Conservation (phyloP, 768 basidiomycete species). For the Pleurotus djamor region DNA sequence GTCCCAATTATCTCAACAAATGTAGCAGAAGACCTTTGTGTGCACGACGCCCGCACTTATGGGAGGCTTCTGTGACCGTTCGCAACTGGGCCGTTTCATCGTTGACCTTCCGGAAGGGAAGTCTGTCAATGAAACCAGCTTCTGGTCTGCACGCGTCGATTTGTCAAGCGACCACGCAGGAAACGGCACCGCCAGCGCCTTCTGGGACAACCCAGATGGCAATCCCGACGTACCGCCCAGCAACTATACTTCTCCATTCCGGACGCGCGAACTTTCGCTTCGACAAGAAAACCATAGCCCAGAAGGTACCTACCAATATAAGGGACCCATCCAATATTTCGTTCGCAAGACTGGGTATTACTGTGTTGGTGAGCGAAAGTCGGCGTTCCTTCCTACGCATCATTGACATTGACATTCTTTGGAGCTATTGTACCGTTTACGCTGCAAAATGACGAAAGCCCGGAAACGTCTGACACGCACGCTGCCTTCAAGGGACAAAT, state of each 20-base stretch:
- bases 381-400: conserved; percentile 6
- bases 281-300: conserved; percentile 47
- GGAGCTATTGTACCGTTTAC: conserved; percentile 89
- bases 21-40: conserved; percentile 86
- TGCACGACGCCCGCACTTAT: conserved; percentile 84
- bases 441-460: conserved; percentile 40
- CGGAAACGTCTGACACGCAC: conserved; percentile 58
- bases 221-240: conserved; percentile 52
- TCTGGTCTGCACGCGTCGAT: conserved; percentile 83
- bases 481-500: conserved; percentile 79
- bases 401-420: neutral
- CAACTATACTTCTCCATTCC: conserved; percentile 47
- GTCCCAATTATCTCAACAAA: conserved; percentile 10
- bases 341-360: conserved; percentile 93
- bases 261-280: conserved; percentile 1
- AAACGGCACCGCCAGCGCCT: conserved; percentile 22
- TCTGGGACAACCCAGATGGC: conserved; percentile 62
- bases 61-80: conserved; percentile 63
- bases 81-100: conserved; percentile 89
- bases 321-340: conserved; percentile 74
- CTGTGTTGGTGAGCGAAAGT: conserved; percentile 73
- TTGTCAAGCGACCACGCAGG: conserved; percentile 32
- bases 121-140: conserved; percentile 68
- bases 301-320: conserved; percentile 51
- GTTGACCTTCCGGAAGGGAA: conserved; percentile 66